These are phyloP conservation scores for Cruciata laevipes DNA, from an alignment of 257 asterid species.

Conservation along the genomic window DNA sequence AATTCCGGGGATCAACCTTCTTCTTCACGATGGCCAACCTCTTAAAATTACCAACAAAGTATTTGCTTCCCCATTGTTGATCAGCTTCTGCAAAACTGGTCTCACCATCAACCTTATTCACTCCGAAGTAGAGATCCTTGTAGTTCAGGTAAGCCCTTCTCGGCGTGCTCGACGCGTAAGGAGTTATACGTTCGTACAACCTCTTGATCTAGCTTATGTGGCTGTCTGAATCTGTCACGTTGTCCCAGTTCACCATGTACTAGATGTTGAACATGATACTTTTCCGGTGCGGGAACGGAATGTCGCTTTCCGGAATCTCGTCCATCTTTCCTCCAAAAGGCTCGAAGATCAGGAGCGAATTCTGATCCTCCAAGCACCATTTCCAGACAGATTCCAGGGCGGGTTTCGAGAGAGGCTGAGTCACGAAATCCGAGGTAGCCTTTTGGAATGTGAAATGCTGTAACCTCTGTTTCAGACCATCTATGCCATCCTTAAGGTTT, in stretches of 20 bases:
- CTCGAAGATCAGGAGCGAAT: conserved; percentile 30
- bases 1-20: conserved; percentile 43
- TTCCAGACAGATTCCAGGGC: conserved; percentile 24
- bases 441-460: conserved; percentile 31
- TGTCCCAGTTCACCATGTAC: conserved; percentile 46
- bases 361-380: conserved; percentile 19
- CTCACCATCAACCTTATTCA: conserved; percentile 10
- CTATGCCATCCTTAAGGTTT: background rate
- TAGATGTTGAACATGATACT: conserved; percentile 40
- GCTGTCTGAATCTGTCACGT: background rate
- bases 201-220: conserved; percentile 32
- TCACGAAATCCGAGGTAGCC: conserved; percentile 47
- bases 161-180: conserved; percentile 40
- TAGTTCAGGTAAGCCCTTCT: conserved; percentile 52
- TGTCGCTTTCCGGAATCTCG: conserved; percentile 22
- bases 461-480: background rate
- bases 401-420: conserved; percentile 23
- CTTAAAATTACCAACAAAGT: conserved; percentile 40
- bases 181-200: conserved; percentile 38
- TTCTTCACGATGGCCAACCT: conserved; percentile 39
- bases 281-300: conserved; percentile 56
- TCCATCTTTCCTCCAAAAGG: conserved; percentile 59
- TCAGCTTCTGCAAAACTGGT: conserved; percentile 28
- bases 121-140: conserved; percentile 57
- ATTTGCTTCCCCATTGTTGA: conserved; percentile 41